Evolutionary conservation across 2,329 filamentous ascomycete genomes (phyloP), one percentile per base, ranked within the genome.

Genomic region (Penicillium fuscoglaucum): DNA sequence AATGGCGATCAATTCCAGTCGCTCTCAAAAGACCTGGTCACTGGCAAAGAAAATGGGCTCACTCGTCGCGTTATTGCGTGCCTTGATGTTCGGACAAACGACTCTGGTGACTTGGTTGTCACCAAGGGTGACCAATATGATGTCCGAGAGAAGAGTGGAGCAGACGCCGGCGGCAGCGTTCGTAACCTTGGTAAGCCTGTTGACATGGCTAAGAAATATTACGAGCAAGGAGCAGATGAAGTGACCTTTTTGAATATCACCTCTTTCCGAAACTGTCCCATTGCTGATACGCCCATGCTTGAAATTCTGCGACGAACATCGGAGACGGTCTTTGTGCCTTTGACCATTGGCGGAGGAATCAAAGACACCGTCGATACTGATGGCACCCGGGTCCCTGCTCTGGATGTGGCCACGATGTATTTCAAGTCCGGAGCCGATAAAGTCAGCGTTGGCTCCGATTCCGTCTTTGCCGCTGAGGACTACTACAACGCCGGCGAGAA

Each of bases 121-220:
- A 99, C 95, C 15, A 99, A 99, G 77, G 95, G 95, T 57, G 95
- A 99, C 77, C 93, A 98, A 76, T 99, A 99, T 79, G 95, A 99
- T 70, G 95, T 99, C 7, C 90, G 95, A 33, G 95, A 98, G 71
- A 97, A 97, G 77, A 80, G 81, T 24, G 81, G 79, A 15, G 80
- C 81, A 57, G 82, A 84, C 55, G 80, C 68, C 28, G 78, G 79
- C 49, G 80, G 84, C 21, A 75, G 84, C 66, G 93, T 99, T 37
- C 87, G 95, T 63, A 99, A 99, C 75, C 83, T 99, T 4, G 95
- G 95, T 64, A 99, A 99, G 77, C 95, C 95, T 1, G 93, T 99
- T 49, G 92, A 96, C 64, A 90, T 99, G 85, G 95, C 95, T 9
- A 87, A 86, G 76, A 87, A 86, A 70, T 99, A 99, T 81, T 99